These are phyloP conservation scores for Sphaceloma murrayae DNA, from an alignment of 2,329 filamentous ascomycete species.

Conservation along the genomic window DNA sequence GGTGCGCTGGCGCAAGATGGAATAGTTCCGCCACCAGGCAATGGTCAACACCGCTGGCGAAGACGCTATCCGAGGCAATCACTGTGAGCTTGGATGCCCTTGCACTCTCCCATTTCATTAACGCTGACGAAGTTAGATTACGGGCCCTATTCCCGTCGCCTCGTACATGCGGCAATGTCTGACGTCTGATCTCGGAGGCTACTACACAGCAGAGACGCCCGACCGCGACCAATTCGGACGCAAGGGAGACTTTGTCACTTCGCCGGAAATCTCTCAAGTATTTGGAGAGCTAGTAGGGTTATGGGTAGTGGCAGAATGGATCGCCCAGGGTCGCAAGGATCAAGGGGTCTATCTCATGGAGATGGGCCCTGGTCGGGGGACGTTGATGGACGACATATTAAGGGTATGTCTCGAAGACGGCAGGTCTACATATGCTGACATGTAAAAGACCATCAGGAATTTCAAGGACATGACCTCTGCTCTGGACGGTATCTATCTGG, in stretches of 20 bases:
- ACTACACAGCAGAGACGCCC: constrained; percentile 70
- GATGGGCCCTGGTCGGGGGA: constrained; percentile 86
- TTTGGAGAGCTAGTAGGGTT: constrained; percentile 92
- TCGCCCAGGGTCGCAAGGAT: constrained; percentile 69
- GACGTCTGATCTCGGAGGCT: constrained; percentile 80
- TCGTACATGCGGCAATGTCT: constrained; percentile 98
- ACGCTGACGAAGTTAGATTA: too few relatives aligned
- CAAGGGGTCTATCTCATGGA: constrained; percentile 82
- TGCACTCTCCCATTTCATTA: too few relatives aligned
- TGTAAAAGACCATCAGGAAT: constrained; percentile 77
- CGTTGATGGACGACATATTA: constrained; percentile 93
- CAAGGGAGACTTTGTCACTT: constrained; percentile 92
- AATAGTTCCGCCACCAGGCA: constrained; percentile 34
- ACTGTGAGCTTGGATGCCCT: too few relatives aligned
- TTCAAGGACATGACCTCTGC: constrained; percentile 69
- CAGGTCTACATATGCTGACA: too few relatives aligned
- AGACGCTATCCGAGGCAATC: constrained; percentile 77
- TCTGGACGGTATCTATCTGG: constrained; percentile 82
- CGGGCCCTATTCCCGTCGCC: constrained; percentile 82
- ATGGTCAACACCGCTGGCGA: constrained; percentile 90
- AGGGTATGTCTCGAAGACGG: constrained; percentile 55
- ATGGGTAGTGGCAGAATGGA: constrained; percentile 96
- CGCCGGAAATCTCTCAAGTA: constrained; percentile 92
- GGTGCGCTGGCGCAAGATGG: constrained; percentile 32
- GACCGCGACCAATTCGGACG: constrained; percentile 81